Evolutionary conservation across 495 filamentous ascomycete genomes (phyloP).

Genomic region (Penicillium bialowiezense): DNA sequence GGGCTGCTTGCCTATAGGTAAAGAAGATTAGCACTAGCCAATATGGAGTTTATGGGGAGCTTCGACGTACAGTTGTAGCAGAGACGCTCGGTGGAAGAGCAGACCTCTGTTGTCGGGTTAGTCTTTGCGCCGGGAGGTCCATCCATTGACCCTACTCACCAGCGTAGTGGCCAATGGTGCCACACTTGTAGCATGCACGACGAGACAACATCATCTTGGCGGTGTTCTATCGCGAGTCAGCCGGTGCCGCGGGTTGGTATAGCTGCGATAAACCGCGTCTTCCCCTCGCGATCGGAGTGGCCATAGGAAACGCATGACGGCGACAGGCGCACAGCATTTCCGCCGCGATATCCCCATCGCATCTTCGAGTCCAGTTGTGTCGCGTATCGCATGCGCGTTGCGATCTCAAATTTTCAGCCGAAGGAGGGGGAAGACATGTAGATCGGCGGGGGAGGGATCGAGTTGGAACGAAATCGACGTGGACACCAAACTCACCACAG

Average conservation of each 20-base stretch:
- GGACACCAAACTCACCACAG: conserved; percentile 30
- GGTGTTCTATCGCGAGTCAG: conserved; percentile 24
- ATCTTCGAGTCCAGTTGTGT: too few species aligned
- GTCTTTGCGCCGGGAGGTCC: background rate
- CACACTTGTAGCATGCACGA: conserved; percentile 99
- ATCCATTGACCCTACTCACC: conserved; percentile 50
- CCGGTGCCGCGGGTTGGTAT: conserved; percentile 5
- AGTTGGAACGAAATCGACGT: conserved; percentile 6
- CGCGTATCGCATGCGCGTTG: background rate
- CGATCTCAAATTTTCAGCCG: conserved; percentile 3
- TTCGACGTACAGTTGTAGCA: conserved; percentile 95
- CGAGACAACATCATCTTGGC: conserved; percentile 90
- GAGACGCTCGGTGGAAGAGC: conserved; percentile 91
- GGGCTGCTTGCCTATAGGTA: conserved; percentile 73
- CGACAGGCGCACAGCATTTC: too few species aligned
- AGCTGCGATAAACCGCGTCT: conserved; percentile 6
- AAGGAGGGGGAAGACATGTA: conserved; percentile 9
- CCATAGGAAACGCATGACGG: background rate
- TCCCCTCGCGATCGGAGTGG: background rate
- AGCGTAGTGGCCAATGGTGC: conserved; percentile 98
- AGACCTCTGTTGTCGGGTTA: conserved; percentile 65
- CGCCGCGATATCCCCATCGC: too few species aligned
- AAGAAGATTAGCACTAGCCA: conserved; percentile 23
- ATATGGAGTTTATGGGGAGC: conserved; percentile 3
- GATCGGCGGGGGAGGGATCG: conserved; percentile 12